These are phyloP conservation scores for Theobroma grandiflorum DNA, from an alignment of 441 rosid species.

Conservation along the genomic window DNA sequence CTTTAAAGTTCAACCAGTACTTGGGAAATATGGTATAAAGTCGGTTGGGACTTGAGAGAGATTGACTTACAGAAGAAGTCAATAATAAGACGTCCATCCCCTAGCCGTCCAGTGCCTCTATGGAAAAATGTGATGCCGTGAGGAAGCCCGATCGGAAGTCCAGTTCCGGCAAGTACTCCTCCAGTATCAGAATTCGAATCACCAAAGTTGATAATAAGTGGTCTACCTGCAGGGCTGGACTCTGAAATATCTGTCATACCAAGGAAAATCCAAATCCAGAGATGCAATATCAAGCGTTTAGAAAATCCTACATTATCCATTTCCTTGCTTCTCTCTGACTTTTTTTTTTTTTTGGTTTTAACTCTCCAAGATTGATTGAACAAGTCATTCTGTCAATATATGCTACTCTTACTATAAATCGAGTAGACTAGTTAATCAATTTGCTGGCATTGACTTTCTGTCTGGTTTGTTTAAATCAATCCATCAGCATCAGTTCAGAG, in stretches of 20 bases:
- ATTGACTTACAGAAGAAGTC: constrained; percentile 52
- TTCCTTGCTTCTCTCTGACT: constrained; percentile 2
- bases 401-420: neutral
- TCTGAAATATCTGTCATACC: constrained; percentile 15
- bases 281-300: neutral
- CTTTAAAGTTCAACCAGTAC: neutral
- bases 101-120: constrained; percentile 50
- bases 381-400: neutral
- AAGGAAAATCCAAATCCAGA: constrained; percentile 23
- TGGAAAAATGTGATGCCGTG: constrained; percentile 56
- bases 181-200: constrained; percentile 69
- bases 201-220: constrained; percentile 46
- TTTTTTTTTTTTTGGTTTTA: too few species aligned
- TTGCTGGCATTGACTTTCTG: constrained; percentile 25
- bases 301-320: constrained; percentile 18
- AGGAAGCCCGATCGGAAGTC: constrained; percentile 50
- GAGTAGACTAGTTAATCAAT: neutral
- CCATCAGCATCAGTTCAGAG: neutral
- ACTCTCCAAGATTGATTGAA: neutral
- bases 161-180: constrained; percentile 46
- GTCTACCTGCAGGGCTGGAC: constrained; percentile 1
- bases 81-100: constrained; percentile 53
- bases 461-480: constrained; percentile 7
- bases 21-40: neutral
- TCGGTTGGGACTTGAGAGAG: neutral